Percentiles rank a stretch among this genome's conserved stretches.
These are phyloP conservation scores for Ulota crispa DNA, from an alignment of 225 moss, liverwort and hornwort genomes.

Conservation along the genomic window DNA sequence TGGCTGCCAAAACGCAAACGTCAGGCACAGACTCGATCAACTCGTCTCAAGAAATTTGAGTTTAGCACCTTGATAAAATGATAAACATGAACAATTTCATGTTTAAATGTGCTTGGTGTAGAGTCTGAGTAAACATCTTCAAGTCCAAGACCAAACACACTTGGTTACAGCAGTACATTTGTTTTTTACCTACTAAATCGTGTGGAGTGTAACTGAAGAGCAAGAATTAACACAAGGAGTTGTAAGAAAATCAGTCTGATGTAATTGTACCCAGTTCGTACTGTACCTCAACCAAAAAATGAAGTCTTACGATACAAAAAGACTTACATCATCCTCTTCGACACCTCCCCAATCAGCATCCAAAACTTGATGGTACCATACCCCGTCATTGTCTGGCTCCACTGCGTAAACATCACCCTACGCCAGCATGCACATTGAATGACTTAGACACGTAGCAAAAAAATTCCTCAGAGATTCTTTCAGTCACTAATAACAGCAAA, in stretches of 20 bases:
- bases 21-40: not conserved
- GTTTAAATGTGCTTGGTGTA: not conserved
- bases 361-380: constrained; percentile 92
- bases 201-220: not conserved
- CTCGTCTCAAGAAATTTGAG: not conserved
- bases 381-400: constrained; percentile 85
- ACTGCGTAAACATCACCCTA: constrained; percentile 98
- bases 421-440: constrained; percentile 10
- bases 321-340: constrained; percentile 75
- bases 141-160: not conserved
- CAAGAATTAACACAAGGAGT: not conserved
- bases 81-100: not conserved
- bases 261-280: not conserved
- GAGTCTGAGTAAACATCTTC: not conserved
- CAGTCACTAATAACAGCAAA: not conserved
- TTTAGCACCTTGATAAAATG: not conserved
- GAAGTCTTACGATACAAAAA: not conserved
- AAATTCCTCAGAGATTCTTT: not conserved
- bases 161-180: not conserved
- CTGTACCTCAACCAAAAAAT: constrained; percentile 7
- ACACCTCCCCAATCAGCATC: constrained; percentile 91
- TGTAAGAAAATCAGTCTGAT: not conserved
- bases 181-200: not conserved
- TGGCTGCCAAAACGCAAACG: constrained; percentile 46
- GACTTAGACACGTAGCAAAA: not conserved